Evolutionary conservation across 805 yeast genomes (phyloP).

Genomic region (Candida hungchunana): DNA sequence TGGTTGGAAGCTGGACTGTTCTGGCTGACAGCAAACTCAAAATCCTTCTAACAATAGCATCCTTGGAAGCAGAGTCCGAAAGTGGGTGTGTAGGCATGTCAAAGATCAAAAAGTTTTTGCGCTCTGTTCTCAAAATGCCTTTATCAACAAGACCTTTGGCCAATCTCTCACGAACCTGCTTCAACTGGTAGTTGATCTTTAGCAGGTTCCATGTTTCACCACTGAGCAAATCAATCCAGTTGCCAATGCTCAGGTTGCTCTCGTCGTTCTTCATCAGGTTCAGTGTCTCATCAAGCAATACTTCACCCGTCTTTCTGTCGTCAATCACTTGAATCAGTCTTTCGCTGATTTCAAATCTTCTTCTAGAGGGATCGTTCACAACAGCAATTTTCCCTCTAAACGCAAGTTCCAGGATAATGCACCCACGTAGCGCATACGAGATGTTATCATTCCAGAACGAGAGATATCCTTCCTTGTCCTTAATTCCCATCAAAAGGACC

Average conservation of each 20-base stretch:
- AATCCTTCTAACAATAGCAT: slow-evolving; percentile 69
- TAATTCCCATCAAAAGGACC: slow-evolving; percentile 85
- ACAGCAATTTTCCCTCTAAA: slow-evolving; percentile 84
- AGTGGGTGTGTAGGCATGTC: slow-evolving; percentile 99
- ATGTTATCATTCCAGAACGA: slow-evolving; percentile 98
- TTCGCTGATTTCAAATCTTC: slow-evolving; percentile 83
- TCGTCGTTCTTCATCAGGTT: slow-evolving; percentile 85
- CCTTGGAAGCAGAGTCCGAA: slow-evolving; percentile 81
- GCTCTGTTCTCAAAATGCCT: slow-evolving; percentile 92
- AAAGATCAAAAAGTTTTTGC: slow-evolving; percentile 87
- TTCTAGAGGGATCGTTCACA: slow-evolving; percentile 88
- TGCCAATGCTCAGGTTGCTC: slow-evolving; percentile 68
- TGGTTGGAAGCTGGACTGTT: slow-evolving; percentile 54
- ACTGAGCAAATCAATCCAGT: slow-evolving; percentile 90
- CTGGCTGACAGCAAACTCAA: slow-evolving; percentile 67
- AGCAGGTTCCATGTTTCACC: slow-evolving; percentile 98
- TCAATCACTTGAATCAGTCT: slow-evolving; percentile 85
- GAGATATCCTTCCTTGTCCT: slow-evolving; percentile 92
- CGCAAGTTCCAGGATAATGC: slow-evolving; percentile 88
- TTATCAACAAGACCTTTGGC: slow-evolving; percentile 97
- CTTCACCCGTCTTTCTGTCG: slow-evolving; percentile 88
- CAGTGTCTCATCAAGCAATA: slow-evolving; percentile 86
- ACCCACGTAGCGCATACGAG: slow-evolving; percentile 92
- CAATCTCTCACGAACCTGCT: slow-evolving; percentile 93
- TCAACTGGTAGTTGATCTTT: slow-evolving; percentile 91